phyloP scores from a whole-genome alignment of 2,329 filamentous ascomycete species.

The Emmonsiellopsis sp. region DNA sequence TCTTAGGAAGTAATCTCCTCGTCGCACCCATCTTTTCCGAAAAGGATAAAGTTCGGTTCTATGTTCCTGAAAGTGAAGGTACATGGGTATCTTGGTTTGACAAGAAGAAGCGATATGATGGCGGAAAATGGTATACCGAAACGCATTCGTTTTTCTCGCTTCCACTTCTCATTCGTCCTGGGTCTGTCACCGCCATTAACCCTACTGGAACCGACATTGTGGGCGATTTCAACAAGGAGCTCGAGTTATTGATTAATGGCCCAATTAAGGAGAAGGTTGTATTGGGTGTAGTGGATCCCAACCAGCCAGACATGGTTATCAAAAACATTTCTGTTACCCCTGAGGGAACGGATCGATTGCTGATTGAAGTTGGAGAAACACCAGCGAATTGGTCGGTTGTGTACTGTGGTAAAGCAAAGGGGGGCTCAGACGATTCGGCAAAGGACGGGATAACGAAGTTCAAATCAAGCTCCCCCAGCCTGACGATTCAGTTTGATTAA shows the following conservation, averaged over 20 bases:
- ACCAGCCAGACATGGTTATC: neutral
- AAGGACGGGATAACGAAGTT: neutral
- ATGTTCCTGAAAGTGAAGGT: conserved; percentile 42
- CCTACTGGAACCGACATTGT: conserved; percentile 18
- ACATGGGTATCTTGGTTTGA: conserved; percentile 40
- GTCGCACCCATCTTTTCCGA: conserved; percentile 57
- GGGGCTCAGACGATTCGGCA: neutral
- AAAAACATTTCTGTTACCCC: neutral
- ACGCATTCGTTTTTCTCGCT: conserved; percentile 50
- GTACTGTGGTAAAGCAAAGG: neutral
- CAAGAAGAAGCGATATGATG: conserved; percentile 31
- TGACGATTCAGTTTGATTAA: neutral
- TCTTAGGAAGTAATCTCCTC: conserved; percentile 57
- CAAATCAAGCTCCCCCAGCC: neutral
- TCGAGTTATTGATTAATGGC: conserved; percentile 25
- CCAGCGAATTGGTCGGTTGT: neutral
- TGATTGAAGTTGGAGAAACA: neutral
- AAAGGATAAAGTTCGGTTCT: conserved; percentile 55
- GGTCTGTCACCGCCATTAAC: conserved; percentile 33
- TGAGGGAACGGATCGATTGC: neutral
- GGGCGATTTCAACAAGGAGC: conserved; percentile 19
- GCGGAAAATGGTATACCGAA: conserved; percentile 49
- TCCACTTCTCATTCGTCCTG: conserved; percentile 50
- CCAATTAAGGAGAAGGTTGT: neutral
- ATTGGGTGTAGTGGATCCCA: neutral